Evolutionary conservation across 2,329 filamentous ascomycete species (phyloP), one percentile per base, ranked within the genome.

Genomic region (Fusarium pininemorale): DNA sequence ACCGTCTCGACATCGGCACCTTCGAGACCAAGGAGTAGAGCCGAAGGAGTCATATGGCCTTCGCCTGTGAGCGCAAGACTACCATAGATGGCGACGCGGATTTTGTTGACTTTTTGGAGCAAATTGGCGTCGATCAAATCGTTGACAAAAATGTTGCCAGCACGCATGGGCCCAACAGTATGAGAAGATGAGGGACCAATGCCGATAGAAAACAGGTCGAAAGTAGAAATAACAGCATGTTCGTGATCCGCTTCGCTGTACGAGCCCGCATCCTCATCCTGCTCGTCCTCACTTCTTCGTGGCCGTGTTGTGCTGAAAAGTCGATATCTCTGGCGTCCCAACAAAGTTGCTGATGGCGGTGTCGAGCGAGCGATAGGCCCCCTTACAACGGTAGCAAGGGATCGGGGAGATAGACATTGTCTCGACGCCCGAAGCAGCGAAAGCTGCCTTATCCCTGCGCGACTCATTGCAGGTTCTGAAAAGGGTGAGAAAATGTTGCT

Each of bases 171-270:
- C 2, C 86, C 86, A 30, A 87, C 86, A 1, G 86, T 87, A 77
- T 87, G 86, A 16, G 85, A 87, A 5, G 86, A 87, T 0, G 85
- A 87, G 16, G 86, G 86, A 1, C 86, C 86, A 72, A 87, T 87
- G 72, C 86, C 86, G 59, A 87, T 86, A 38, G 85, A 87, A 77
- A 87, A 87, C 39, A 87, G 81, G 75, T 87, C 86, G 70, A 87
- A 87, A 1, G 86, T 85, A 6, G 86, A 87, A 64, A 87, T 87
- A 75, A 87, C 86, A 66, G 86, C 86, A 73, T 87, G 86, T 72
- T 87, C 86, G 53, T 86, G 84, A 54, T 86, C 85, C 4, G 85
- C 82, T 72, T 87, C 86, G 69, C 83, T 87, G 76, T 87, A 87
- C 6, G 81, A 74, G 3, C 65, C 74, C 7, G 82, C 74, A 8